Conservation (phyloP, 1,284 basidiomycete genomes). For the Dichomitus squalens region DNA sequence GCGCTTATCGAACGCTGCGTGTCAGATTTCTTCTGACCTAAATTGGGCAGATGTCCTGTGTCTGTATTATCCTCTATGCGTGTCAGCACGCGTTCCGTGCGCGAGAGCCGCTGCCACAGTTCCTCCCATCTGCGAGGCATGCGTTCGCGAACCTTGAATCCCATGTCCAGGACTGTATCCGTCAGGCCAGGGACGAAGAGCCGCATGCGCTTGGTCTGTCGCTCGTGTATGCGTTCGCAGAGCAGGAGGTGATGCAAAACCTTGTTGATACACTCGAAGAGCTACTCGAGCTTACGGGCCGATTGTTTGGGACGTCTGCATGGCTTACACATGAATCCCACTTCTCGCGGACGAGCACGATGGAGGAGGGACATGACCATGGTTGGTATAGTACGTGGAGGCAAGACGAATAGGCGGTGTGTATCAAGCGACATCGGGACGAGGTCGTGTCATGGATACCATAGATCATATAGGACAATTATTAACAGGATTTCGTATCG, state of each 20-base stretch:
- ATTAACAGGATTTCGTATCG: neutral
- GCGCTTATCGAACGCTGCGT: neutral
- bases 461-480: too few relatives aligned
- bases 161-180: slow-evolving; percentile 41
- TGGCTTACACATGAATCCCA: slow-evolving; percentile 40
- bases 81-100: slow-evolving; percentile 53
- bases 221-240: slow-evolving; percentile 47
- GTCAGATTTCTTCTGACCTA: neutral
- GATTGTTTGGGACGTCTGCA: slow-evolving; percentile 48
- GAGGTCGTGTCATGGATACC: too few relatives aligned
- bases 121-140: slow-evolving; percentile 48
- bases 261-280: slow-evolving; percentile 48
- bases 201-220: slow-evolving; percentile 39
- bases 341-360: slow-evolving; percentile 26
- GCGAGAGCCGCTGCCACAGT: slow-evolving; percentile 52
- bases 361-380: slow-evolving; percentile 28
- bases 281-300: slow-evolving; percentile 42
- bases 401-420: slow-evolving; percentile 20
- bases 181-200: slow-evolving; percentile 33
- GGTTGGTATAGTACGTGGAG: slow-evolving; percentile 34
- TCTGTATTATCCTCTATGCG: slow-evolving; percentile 51
- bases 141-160: slow-evolving; percentile 41
- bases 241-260: slow-evolving; percentile 45
- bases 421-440: neutral
- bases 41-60: slow-evolving; percentile 42